Evolutionary conservation across 495 filamentous ascomycete genomes (phyloP).

Genomic region (Tetracladium setigerum): DNA sequence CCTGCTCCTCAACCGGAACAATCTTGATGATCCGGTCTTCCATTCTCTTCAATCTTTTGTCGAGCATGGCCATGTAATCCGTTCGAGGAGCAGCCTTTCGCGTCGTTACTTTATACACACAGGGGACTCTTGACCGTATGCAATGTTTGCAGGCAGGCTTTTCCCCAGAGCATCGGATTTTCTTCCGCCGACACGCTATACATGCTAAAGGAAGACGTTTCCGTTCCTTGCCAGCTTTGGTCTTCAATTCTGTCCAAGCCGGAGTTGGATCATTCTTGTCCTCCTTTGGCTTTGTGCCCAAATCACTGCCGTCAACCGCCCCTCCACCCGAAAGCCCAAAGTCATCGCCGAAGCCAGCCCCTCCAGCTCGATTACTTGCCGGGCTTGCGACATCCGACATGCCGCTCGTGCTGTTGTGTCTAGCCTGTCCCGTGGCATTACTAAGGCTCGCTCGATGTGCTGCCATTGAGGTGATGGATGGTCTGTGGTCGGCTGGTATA

Average conservation of each 20-base stretch:
- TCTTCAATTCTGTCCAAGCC: constrained; percentile 94
- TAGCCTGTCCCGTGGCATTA: constrained; percentile 3
- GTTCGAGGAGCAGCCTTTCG: constrained; percentile 92
- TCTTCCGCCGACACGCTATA: constrained; percentile 93
- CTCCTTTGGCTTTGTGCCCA: constrained; percentile 42
- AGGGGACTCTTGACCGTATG: constrained; percentile 84
- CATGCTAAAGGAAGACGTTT: constrained; percentile 91
- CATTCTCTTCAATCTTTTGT: constrained; percentile 89
- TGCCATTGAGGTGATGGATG: constrained; percentile 14
- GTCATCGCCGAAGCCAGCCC: constrained; percentile 31
- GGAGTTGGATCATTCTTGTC: constrained; percentile 55
- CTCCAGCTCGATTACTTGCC: constrained; percentile 35
- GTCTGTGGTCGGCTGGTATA: constrained; percentile 9
- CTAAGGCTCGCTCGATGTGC: constrained; percentile 12
- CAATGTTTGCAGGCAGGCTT: constrained; percentile 98
- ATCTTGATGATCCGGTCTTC: constrained; percentile 96
- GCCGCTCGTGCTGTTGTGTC: constrained; percentile 15
- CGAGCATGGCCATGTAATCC: constrained; percentile 99
- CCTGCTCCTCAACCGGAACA: constrained; percentile 77
- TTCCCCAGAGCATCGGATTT: constrained; percentile 96
- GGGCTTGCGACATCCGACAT: constrained; percentile 41
- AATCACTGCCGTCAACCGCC: constrained; percentile 39
- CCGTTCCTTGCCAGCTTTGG: constrained; percentile 94
- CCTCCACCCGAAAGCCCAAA: constrained; percentile 39
- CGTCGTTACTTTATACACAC: constrained; percentile 97